Evolutionary conservation across 2,329 filamentous ascomycete species (phyloP).

Genomic region (Aspergillus costaricaensis): DNA sequence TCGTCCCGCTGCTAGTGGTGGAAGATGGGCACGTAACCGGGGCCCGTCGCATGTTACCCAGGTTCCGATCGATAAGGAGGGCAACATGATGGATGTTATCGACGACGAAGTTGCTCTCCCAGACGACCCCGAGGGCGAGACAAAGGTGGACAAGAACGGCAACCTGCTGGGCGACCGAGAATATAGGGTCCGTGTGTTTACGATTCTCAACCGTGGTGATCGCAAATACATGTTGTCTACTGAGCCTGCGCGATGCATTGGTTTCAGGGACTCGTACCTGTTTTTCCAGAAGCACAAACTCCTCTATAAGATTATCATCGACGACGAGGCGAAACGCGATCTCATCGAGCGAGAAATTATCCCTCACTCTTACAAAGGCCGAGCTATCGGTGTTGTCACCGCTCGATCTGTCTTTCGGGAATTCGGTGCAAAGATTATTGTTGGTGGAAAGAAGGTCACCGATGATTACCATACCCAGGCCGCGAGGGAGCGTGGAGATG

Average conservation of each 20-base stretch:
- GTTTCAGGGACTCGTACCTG: constrained; percentile 95
- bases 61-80: constrained; percentile 89
- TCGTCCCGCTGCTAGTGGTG: constrained; percentile 56
- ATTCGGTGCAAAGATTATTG: constrained; percentile 91
- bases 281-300: constrained; percentile 98
- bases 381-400: constrained; percentile 94
- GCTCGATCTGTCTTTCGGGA: constrained; percentile 95
- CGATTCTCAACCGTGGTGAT: constrained; percentile 77
- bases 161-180: constrained; percentile 80
- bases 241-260: constrained; percentile 92
- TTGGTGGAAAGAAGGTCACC: constrained; percentile 79
- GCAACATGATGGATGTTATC: constrained; percentile 84
- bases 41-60: constrained; percentile 75
- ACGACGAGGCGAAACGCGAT: constrained; percentile 95
- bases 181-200: constrained; percentile 95
- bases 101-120: constrained; percentile 90
- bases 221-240: constrained; percentile 98
- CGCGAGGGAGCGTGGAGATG: constrained; percentile 72
- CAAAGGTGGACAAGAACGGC: constrained; percentile 89
- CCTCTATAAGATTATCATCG: constrained; percentile 96
- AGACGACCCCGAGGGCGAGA: constrained; percentile 83
- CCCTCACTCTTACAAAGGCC: constrained; percentile 96
- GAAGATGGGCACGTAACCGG: constrained; percentile 72
- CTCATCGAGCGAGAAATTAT: constrained; percentile 95
- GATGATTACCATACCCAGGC: constrained; percentile 88